These are phyloP conservation scores for Fusarium solani-melongenae DNA, from an alignment of 2,329 filamentous ascomycete species.

Conservation along the genomic window DNA sequence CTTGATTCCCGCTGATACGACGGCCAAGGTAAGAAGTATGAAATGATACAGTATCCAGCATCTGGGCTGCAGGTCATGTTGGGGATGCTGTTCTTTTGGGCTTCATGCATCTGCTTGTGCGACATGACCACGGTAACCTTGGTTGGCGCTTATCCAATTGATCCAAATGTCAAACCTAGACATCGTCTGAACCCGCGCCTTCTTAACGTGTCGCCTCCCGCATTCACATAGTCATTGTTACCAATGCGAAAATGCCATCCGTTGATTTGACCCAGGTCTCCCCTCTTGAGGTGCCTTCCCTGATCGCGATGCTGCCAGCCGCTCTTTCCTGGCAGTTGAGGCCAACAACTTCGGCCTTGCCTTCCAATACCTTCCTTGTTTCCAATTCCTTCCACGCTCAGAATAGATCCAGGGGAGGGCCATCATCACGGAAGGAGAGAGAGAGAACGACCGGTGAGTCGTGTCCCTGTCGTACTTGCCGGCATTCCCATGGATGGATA, in stretches of 20 bases:
- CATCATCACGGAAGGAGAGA: slow-evolving; percentile 1
- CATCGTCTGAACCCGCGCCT: slow-evolving; percentile 26
- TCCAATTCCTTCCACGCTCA: neutral
- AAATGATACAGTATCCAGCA: neutral
- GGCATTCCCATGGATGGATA: neutral
- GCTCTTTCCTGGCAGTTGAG: slow-evolving; percentile 26
- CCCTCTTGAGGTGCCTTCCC: slow-evolving; percentile 18
- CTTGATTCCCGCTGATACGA: slow-evolving; percentile 1
- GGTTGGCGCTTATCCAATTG: slow-evolving; percentile 19
- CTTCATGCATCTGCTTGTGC: slow-evolving; percentile 22
- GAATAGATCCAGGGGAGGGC: slow-evolving; percentile 13
- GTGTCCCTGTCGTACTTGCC: slow-evolving; percentile 7
- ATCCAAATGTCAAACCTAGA: slow-evolving; percentile 29
- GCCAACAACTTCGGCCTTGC: slow-evolving; percentile 22
- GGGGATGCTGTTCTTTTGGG: slow-evolving; percentile 25
- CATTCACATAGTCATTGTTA: slow-evolving; percentile 21
- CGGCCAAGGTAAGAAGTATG: neutral
- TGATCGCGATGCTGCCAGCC: slow-evolving; percentile 22
- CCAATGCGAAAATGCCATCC: slow-evolving; percentile 16
- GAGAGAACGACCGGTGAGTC: slow-evolving; percentile 10
- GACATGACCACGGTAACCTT: slow-evolving; percentile 13
- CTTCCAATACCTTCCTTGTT: slow-evolving; percentile 19
- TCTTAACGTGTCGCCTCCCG: slow-evolving; percentile 39
- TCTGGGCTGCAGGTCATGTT: slow-evolving; percentile 16
- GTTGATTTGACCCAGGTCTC: neutral